Evolutionary conservation across 352 stramenopile genomes (phyloP), one percentile per base, ranked within the genome.

Genomic region (Pythium aphanidermatum): DNA sequence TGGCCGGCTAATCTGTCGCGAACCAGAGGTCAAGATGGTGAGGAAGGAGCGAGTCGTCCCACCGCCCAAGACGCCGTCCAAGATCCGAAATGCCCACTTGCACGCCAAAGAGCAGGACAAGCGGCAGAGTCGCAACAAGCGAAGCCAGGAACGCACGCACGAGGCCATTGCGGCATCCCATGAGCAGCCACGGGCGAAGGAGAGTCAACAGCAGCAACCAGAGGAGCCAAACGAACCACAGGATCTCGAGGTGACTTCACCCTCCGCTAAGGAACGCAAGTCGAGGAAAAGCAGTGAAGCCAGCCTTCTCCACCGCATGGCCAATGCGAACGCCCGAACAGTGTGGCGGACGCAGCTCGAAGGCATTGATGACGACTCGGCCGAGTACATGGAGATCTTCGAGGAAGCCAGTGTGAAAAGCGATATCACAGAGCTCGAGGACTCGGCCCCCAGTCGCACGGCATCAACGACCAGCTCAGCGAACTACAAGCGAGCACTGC

Each of bases 261-360:
- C 8, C 12, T 23, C 5, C 16, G 19, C 10, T 1, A 21, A 46
- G 4, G 16, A 14, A 4, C 11, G n/a, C 13, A 51, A 56, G 12
- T 56, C 59, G 8, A 68, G 74, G 2, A 84, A 86, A 40, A 66
- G 56, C 44, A 86, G 71, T 34, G 61, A 86, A 16, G 64, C 60
- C 10, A 69, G 72, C 13, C 38, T 84, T 9, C 32, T 86, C 10
- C 68, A 72, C 46, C 70, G 70, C 5, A 77, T 86, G 58, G 72
- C 69, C 6, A 55, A 72, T 14, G 56, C 65, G 4, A 63, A 74
- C 24, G 57, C 60, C 7, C 74, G 70, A 30, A 65, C 67, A 1
- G 54, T 84, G 30, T 86, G 72, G 70, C 72, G 67, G 24, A 44
- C 72, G 0, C 47, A 71, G 27, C 51, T 86, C 16, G 68, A 75